Base-by-base conservation (phyloP, 1,139 yeast genomes). In the Kurtzmaniella quercitrusa region DNA sequence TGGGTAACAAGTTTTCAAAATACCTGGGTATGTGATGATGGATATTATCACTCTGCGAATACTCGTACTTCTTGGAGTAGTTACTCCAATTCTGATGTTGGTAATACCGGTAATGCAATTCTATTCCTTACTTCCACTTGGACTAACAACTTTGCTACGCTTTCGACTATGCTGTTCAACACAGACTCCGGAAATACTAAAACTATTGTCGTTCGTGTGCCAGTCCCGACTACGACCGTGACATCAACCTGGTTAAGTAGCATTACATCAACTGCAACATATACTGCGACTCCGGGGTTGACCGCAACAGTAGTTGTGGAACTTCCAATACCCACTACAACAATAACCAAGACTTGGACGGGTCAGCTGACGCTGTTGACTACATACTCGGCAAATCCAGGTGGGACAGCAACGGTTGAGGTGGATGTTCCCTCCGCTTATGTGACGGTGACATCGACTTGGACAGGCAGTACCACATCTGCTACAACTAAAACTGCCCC, bases 141-240 rank as follows among this genome's bases (percentile, higher is more conserved):
- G 40, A 46, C 48, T 10, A 44, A 41, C 9, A 4, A 41, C 5
- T 33, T 38, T 14, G 46, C 52, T 9, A 17, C 23, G 11, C 29
- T 49, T 15, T 50, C 55, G 4, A 51, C 56, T 2, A 46, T 51
- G 41, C 55, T 56, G 4, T 48, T 41, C 45, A 38, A 36, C 15
- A 40, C 49, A 2, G 46, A 42, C 12, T 34, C 16, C 9, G 53
- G 48, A 17, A 46, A 47, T 3, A 52, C 56, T 2, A 50, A 41
- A 12, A 53, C 62, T 1, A 54, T 57, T 25, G 46, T 45, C 9
- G 52, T 57, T 11, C 44, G 47, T 6, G 51, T 49, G 9, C 61
- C 63, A 9, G 44, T 48, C n/a, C 57, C 59, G n/a, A 55, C 57
- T 4, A 43, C 45, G 4, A 55, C 63, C 0, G 21, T 45, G 9